Conservation (phyloP, 805 yeast species). For the Candida taoyuanica region DNA sequence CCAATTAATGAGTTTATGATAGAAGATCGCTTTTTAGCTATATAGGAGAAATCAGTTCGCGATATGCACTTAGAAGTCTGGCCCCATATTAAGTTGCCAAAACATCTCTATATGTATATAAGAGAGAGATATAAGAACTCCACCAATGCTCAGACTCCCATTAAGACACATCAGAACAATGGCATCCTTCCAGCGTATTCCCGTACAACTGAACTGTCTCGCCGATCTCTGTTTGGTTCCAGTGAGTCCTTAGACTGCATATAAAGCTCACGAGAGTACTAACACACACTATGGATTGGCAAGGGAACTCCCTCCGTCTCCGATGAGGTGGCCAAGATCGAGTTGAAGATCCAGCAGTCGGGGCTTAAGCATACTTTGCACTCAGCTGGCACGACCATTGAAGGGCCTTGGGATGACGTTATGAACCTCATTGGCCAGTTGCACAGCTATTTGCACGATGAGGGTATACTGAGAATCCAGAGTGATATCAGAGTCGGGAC, state of each 20-base stretch:
- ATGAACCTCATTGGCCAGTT: constrained; percentile 72
- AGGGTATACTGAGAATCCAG: constrained; percentile 76
- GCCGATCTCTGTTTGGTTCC: constrained; percentile 89
- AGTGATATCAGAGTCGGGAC: constrained; percentile 87
- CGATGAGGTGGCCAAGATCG: constrained; percentile 70
- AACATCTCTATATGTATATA: too few species aligned
- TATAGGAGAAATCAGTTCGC: too few species aligned
- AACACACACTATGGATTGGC: constrained; percentile 48
- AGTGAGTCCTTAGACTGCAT: too few species aligned
- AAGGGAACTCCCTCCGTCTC: constrained; percentile 76
- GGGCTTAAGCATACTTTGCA: constrained; percentile 68
- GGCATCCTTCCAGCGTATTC: constrained; percentile 16
- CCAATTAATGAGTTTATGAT: too few species aligned
- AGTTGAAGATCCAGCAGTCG: constrained; percentile 55
- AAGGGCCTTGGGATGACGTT: constrained; percentile 92
- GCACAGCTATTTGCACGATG: constrained; percentile 66
- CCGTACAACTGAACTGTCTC: constrained; percentile 55
- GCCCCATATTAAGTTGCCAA: too few species aligned
- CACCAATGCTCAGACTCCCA: constrained; percentile 3
- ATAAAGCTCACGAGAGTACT: too few species aligned
- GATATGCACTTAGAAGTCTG: too few species aligned
- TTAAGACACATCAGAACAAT: constrained; percentile 10
- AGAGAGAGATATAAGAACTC: too few species aligned
- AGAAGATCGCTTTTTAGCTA: too few species aligned
- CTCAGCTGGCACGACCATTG: constrained; percentile 88